Percentiles rank a stretch among this genome's conserved stretches.
phyloP scores from a whole-genome alignment of 2,329 filamentous ascomycete genomes.

The Xylaria sp. region DNA sequence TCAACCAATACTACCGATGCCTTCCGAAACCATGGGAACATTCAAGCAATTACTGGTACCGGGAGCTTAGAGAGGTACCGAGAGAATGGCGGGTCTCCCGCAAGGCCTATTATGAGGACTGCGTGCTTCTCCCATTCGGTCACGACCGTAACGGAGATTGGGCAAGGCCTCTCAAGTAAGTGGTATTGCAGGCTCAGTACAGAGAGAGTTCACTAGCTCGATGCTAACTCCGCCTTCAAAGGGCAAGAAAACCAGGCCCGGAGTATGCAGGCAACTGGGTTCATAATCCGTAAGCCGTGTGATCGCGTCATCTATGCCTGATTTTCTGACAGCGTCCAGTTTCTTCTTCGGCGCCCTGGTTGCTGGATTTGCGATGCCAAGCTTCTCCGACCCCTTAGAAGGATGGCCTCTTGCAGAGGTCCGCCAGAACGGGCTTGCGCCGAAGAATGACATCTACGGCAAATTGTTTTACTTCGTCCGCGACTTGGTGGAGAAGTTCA shows the following conservation, averaged over 20 bases:
- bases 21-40: background rate
- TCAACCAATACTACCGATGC: background rate
- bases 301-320: background rate
- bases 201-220: background rate
- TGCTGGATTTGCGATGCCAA: background rate
- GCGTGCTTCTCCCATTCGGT: background rate
- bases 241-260: background rate
- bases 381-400: background rate
- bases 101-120: background rate
- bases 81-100: background rate
- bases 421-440: background rate
- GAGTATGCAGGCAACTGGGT: background rate
- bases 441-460: background rate
- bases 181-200: background rate
- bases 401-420: background rate
- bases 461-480: background rate
- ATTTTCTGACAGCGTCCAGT: background rate
- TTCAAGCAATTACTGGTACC: background rate
- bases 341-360: background rate
- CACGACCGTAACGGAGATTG: background rate
- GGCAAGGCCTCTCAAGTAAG: background rate
- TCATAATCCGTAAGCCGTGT: background rate
- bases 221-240: background rate
- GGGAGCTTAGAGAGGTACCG: background rate
- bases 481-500: background rate